A percentile compares a stretch with the other conserved stretches of the same genome.
Conservation (phyloP, 2,329 filamentous ascomycete species). For the Coniosporium tulheliwenetii region DNA sequence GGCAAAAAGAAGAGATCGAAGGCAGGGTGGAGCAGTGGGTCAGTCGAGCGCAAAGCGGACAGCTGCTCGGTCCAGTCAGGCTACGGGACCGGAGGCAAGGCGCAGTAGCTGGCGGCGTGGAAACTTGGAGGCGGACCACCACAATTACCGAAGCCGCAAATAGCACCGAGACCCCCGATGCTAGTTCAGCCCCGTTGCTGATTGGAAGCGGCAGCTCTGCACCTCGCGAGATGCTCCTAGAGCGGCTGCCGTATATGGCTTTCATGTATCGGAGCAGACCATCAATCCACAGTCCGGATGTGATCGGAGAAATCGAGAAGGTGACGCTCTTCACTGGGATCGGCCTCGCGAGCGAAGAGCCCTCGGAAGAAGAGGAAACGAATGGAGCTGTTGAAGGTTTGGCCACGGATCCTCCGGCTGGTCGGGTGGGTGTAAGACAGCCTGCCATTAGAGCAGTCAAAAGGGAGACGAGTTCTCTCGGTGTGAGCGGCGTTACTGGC, state of each 20-base stretch:
- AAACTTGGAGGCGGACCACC: slow-evolving; percentile 18
- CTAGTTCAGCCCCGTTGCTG: slow-evolving; percentile 25
- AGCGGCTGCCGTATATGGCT: slow-evolving; percentile 74
- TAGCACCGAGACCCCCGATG: not conserved
- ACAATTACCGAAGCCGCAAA: slow-evolving; percentile 6
- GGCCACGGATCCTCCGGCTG: slow-evolving; percentile 24
- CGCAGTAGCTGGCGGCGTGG: slow-evolving; percentile 13
- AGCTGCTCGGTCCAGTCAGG: not conserved
- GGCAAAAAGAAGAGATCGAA: slow-evolving; percentile 66
- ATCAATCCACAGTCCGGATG: slow-evolving; percentile 9
- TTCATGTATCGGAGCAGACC: slow-evolving; percentile 35
- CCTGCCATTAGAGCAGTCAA: slow-evolving; percentile 10
- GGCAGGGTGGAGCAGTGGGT: slow-evolving; percentile 57
- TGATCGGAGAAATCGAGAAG: slow-evolving; percentile 45
- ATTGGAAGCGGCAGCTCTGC: slow-evolving; percentile 47
- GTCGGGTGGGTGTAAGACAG: slow-evolving; percentile 8
- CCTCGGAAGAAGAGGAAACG: slow-evolving; percentile 13
- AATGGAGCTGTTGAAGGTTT: slow-evolving; percentile 20
- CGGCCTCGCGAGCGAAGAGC: slow-evolving; percentile 9
- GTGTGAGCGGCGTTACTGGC: slow-evolving; percentile 4
- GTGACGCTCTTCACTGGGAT: slow-evolving; percentile 53
- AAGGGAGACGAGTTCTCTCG: slow-evolving; percentile 8
- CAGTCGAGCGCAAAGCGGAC: slow-evolving; percentile 32
- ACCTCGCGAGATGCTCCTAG: slow-evolving; percentile 60
- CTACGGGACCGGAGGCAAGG: slow-evolving; percentile 1